Evolutionary conservation across 2,329 filamentous ascomycete species (phyloP).

Genomic region (Rhynchosporium secalis): DNA sequence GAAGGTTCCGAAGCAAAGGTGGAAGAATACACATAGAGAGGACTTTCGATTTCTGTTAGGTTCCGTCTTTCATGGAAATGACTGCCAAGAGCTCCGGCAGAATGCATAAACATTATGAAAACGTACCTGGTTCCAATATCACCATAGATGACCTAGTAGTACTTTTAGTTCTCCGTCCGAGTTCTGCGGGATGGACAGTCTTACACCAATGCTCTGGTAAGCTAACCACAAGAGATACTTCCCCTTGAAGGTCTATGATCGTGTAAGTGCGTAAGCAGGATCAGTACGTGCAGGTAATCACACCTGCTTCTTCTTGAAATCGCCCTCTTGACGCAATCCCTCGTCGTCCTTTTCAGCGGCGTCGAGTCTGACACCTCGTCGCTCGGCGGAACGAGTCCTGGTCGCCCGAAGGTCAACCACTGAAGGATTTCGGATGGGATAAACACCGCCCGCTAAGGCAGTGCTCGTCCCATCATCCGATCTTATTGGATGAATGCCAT

Average conservation of each 20-base stretch:
- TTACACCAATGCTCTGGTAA: constrained; percentile 60
- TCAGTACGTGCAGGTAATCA: neutral
- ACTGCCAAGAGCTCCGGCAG: neutral
- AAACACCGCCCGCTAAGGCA: constrained; percentile 18
- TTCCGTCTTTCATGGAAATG: neutral
- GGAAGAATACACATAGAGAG: constrained; percentile 67
- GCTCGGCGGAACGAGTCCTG: constrained; percentile 15
- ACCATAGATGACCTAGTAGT: constrained; percentile 56
- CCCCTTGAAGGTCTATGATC: constrained; percentile 25
- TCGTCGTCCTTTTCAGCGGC: constrained; percentile 21
- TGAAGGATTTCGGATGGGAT: constrained; percentile 18
- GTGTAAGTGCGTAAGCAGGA: neutral
- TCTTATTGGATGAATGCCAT: constrained; percentile 18
- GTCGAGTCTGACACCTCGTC: constrained; percentile 13
- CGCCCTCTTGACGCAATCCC: constrained; percentile 21
- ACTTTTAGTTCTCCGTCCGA: neutral
- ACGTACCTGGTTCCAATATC: constrained; percentile 56
- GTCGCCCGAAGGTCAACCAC: constrained; percentile 17
- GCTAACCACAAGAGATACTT: constrained; percentile 47
- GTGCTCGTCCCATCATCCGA: constrained; percentile 15
- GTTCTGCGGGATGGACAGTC: neutral
- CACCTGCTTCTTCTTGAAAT: constrained; percentile 32
- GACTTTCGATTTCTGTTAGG: constrained; percentile 42
- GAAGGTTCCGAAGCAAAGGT: constrained; percentile 57
- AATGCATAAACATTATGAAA: neutral